These are phyloP conservation scores for Mycena filopes DNA, from an alignment of 768 basidiomycete species.

Conservation along the genomic window DNA sequence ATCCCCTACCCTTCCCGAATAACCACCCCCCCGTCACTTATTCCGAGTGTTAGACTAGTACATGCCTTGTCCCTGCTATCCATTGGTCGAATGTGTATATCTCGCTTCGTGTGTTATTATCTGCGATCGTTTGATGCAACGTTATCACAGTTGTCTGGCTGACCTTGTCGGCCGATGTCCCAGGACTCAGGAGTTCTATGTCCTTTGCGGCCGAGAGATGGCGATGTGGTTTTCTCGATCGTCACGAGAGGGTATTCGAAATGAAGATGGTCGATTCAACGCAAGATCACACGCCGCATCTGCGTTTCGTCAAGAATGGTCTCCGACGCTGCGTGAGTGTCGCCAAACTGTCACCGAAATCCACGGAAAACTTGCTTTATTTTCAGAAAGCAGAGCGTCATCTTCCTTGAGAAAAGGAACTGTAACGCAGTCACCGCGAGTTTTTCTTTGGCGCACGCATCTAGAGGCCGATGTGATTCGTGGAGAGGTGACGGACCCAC, in stretches of 20 bases:
- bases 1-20: constrained; percentile 76
- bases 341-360: too few species aligned
- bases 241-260: too few species aligned
- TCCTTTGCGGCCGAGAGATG: too few species aligned
- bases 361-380: constrained; percentile 57
- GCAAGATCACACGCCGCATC: too few species aligned
- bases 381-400: constrained; percentile 57
- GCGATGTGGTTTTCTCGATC: too few species aligned
- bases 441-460: too few species aligned
- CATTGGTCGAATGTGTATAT: constrained; percentile 11
- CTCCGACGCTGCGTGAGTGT: not conserved
- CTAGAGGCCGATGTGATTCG: too few species aligned
- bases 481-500: too few species aligned
- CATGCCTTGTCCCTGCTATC: constrained; percentile 38
- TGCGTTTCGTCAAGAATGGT: too few species aligned
- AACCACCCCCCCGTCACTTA: constrained; percentile 63
- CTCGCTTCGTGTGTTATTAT: not conserved
- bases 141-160: constrained; percentile 5
- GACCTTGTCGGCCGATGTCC: constrained; percentile 2
- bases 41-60: constrained; percentile 69
- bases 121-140: constrained; percentile 11
- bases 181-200: too few species aligned
- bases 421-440: too few species aligned
- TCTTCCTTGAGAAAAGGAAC: constrained; percentile 74
- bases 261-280: too few species aligned